These are phyloP conservation scores for Acer saccharum DNA, from an alignment of 345 rosid genomes.

Conservation along the genomic window DNA sequence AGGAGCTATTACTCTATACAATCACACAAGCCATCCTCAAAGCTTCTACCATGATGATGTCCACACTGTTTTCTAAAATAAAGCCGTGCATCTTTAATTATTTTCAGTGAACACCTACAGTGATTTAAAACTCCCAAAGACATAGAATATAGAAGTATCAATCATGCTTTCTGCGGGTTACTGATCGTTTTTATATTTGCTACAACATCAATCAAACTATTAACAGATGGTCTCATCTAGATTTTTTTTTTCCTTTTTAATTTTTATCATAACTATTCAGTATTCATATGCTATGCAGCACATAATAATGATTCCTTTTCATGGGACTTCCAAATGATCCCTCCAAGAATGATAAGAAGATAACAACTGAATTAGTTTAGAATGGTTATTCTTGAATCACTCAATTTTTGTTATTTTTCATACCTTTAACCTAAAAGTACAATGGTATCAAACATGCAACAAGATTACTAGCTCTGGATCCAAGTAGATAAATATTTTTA, in stretches of 20 bases:
- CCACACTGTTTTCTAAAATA: neutral
- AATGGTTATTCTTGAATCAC: neutral
- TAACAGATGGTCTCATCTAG: neutral
- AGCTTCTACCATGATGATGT: neutral
- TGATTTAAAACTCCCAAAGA: neutral
- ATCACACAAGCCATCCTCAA: slow-evolving; percentile 1
- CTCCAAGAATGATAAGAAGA: neutral
- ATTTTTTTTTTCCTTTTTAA: neutral
- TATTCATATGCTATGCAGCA: neutral
- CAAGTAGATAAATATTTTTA: neutral
- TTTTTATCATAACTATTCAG: neutral
- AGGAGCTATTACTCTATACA: neutral
- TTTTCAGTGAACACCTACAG: neutral
- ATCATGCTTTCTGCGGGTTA: neutral
- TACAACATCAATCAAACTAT: neutral
- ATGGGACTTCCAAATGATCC: neutral
- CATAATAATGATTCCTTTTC: neutral
- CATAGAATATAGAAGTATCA: neutral
- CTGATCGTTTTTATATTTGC: neutral
- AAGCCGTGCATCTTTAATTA: neutral
- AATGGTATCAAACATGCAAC: slow-evolving; percentile 4
- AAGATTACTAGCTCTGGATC: neutral
- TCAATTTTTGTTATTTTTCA: neutral
- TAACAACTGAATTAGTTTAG: neutral
- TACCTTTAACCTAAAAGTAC: neutral